Conservation (phyloP, 805 yeast species). For the Candida succiphila region DNA sequence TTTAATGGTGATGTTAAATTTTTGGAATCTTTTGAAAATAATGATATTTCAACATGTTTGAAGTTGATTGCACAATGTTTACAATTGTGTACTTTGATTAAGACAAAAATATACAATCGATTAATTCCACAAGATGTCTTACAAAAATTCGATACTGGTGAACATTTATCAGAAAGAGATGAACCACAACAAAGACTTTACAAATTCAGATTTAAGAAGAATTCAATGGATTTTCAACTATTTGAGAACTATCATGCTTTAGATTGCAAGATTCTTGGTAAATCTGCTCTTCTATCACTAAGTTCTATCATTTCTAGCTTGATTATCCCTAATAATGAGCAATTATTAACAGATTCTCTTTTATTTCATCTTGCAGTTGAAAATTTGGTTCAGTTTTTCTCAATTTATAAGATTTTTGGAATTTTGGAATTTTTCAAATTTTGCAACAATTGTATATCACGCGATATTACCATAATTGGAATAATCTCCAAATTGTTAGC, state of each 20-base stretch:
- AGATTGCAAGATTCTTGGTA: slow-evolving; percentile 16
- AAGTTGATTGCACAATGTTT: too few relatives aligned
- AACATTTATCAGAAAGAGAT: too few relatives aligned
- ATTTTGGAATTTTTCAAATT: slow-evolving; percentile 30
- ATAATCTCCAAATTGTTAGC: slow-evolving; percentile 14
- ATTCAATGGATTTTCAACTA: slow-evolving; percentile 17
- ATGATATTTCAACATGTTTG: slow-evolving; percentile 7
- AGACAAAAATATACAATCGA: too few relatives aligned
- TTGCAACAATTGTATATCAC: slow-evolving; percentile 19
- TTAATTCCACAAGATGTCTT: too few relatives aligned
- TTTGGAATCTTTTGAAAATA: too few relatives aligned
- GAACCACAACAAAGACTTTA: too few relatives aligned
- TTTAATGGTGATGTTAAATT: too few relatives aligned
- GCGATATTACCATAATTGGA: slow-evolving; percentile 22
- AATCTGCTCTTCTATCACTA: slow-evolving; percentile 13
- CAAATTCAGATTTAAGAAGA: slow-evolving; percentile 12
- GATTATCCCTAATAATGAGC: slow-evolving; percentile 2
- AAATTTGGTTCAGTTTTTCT: slow-evolving; percentile 9
- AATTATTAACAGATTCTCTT: slow-evolving; percentile 11
- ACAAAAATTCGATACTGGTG: too few relatives aligned
- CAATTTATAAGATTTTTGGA: slow-evolving; percentile 26
- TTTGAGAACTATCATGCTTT: slow-evolving; percentile 16
- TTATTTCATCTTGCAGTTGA: slow-evolving; percentile 2
- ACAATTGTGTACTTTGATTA: too few relatives aligned
- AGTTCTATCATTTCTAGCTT: slow-evolving; percentile 12